Evolutionary conservation across 139 green algal genomes (phyloP).

Genomic region (Haematococcus lacustris): DNA sequence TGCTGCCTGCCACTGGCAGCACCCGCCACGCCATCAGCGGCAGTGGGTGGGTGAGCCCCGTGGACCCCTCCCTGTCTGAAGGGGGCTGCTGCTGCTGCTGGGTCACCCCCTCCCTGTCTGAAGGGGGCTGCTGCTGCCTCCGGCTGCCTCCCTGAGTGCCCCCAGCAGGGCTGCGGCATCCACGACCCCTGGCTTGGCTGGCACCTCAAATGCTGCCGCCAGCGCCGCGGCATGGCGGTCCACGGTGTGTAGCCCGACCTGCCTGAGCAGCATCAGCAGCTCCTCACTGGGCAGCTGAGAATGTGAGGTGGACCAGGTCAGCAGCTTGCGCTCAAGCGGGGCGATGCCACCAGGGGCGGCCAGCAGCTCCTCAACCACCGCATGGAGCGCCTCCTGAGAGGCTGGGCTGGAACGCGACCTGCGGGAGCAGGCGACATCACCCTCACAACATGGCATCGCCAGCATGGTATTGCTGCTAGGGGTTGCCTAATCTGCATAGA

Average conservation of each 20-base stretch:
- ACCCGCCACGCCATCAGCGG: too few species aligned
- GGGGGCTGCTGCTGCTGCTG: too few species aligned
- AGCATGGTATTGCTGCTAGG: too few species aligned
- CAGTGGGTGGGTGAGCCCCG: too few species aligned
- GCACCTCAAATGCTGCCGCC: background rate
- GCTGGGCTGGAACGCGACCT: too few species aligned
- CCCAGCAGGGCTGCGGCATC: background rate
- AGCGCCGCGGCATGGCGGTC: background rate
- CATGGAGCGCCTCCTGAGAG: background rate
- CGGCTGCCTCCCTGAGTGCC: background rate
- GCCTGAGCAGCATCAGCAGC: constrained; percentile 17
- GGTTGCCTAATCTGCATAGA: too few species aligned
- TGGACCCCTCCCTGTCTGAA: too few species aligned
- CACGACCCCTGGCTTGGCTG: background rate
- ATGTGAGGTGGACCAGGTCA: constrained; percentile 3
- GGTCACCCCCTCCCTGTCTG: too few species aligned
- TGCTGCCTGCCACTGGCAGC: too few species aligned
- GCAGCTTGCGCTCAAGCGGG: constrained; percentile 20
- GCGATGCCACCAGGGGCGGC: constrained; percentile 4
- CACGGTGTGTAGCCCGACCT: constrained; percentile 7
- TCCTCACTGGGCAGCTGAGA: constrained; percentile 20
- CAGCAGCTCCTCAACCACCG: background rate
- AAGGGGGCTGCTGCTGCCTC: too few species aligned
- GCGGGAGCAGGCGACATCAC: too few species aligned
- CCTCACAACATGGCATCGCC: too few species aligned